Evolutionary conservation across 2,329 filamentous ascomycete genomes (phyloP).

Genomic region (Penicillium sp.): DNA sequence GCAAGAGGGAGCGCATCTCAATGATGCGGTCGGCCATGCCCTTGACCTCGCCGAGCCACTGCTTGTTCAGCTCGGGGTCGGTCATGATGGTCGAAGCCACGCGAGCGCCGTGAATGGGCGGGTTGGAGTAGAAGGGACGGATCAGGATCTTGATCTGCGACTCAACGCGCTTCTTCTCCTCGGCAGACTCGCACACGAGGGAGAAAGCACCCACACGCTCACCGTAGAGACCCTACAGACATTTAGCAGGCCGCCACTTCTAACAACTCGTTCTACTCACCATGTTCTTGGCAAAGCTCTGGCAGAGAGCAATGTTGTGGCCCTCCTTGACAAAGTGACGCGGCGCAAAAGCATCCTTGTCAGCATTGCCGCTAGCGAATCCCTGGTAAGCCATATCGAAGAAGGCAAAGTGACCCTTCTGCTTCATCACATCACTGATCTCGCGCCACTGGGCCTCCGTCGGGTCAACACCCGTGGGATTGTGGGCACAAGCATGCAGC

Average conservation of each 20-base stretch:
- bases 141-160: slow-evolving; percentile 98
- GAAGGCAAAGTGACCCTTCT: slow-evolving; percentile 83
- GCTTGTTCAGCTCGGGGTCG: slow-evolving; percentile 73
- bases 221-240: slow-evolving; percentile 77
- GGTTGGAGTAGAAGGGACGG: slow-evolving; percentile 96
- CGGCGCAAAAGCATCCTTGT: slow-evolving; percentile 88
- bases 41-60: slow-evolving; percentile 97
- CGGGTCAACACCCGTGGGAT: slow-evolving; percentile 94
- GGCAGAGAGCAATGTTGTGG: slow-evolving; percentile 78
- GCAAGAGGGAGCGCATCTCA: slow-evolving; percentile 89
- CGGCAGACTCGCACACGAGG: slow-evolving; percentile 73
- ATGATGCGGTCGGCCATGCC: slow-evolving; percentile 99
- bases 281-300: slow-evolving; percentile 99
- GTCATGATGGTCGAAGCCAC: slow-evolving; percentile 90
- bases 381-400: slow-evolving; percentile 99
- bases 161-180: slow-evolving; percentile 92
- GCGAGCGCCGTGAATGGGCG: slow-evolving; percentile 90
- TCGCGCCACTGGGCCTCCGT: slow-evolving; percentile 86
- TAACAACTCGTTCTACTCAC: slow-evolving; percentile 41
- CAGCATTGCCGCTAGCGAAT: slow-evolving; percentile 86
- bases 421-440: slow-evolving; percentile 81
- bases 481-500: slow-evolving; percentile 95
- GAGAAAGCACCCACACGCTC: slow-evolving; percentile 98
- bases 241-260: background rate
- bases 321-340: slow-evolving; percentile 90